Evolutionary conservation across 2,329 filamentous ascomycete species (phyloP), one percentile per base, ranked within the genome.

Genomic region (Ophiostoma sp.): DNA sequence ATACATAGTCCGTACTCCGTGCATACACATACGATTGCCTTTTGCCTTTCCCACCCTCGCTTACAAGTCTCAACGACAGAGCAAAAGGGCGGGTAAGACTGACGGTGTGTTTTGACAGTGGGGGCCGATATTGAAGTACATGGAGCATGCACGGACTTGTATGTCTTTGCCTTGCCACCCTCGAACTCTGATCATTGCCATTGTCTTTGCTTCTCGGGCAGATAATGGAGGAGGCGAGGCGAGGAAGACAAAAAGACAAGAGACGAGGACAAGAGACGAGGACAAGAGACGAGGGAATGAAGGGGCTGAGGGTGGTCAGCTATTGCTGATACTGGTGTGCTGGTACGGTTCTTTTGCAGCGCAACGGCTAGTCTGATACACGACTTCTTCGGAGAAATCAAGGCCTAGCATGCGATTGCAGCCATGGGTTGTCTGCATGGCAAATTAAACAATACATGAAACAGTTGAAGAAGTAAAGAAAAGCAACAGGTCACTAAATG

Each of bases 81-180:
- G 14, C 27, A 27, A 49, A 27, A 27, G 18, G 49, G 18, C 49
- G 9, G n/a, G 49, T 55, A 55, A 12, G 49, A 52, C 49, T 18
- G 49, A 55, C 49, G n/a, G n/a, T 55, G 49, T 55, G 49, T 55
- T 55, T 55, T 55, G 49, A 18, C n/a, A 11, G 49, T 55, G 49
- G n/a, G 7, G n/a, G 27, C 1, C 27, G 27, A 55, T 14, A 55
- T 55, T n/a, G 8, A 27, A 55, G n/a, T 55, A n/a, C 8, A 4
- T n/a, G 18, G 47, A 52, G 8, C 4, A 6, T 5, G n/a, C 16
- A 18, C 18, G 14, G 47, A 52, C 47, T 52, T 18, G 47, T 52
- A 7, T n/a, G 47, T n/a, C 8, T 27, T 27, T 27, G 27, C 27
- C 27, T 27, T 27, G 27, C 27, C 27, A 27, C 27, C 27, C 27